phyloP scores from a whole-genome alignment of 345 rosid species.

The Eucalyptus marginata region DNA sequence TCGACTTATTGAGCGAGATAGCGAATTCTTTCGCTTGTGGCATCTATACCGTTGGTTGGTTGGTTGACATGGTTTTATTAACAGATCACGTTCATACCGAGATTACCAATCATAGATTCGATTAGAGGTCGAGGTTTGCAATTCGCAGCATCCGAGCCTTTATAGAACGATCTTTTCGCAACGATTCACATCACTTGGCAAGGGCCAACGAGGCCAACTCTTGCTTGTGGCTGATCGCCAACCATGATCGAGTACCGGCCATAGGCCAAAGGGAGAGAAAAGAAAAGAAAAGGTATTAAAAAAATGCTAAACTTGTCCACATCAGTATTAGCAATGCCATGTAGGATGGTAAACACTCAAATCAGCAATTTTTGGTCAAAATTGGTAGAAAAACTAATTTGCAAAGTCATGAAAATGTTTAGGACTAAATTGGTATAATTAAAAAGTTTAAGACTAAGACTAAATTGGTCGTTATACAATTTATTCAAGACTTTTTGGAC shows the following conservation, averaged over 20 bases:
- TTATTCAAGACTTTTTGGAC: no score
- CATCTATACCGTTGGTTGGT: no score
- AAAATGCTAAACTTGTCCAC: neutral
- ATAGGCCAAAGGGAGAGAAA: neutral
- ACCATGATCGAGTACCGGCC: neutral
- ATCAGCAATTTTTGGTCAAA: neutral
- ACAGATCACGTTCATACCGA: no score
- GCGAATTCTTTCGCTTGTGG: no score
- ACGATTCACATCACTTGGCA: no score
- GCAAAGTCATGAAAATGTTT: neutral
- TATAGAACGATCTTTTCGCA: fast-evolving
- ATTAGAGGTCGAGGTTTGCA: no score
- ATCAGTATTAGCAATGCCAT: neutral
- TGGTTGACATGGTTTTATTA: no score
- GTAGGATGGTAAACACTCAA: neutral
- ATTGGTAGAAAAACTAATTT: neutral
- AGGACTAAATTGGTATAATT: no score
- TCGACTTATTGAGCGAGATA: no score
- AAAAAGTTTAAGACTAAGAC: neutral
- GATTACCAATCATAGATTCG: no score
- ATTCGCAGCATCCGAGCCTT: no score
- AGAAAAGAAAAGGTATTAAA: no score
- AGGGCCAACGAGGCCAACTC: neutral
- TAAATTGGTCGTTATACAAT: neutral
- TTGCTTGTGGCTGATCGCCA: neutral